Base-by-base conservation (phyloP, 805 yeast genomes). In the Monosporozyma aerobia region DNA sequence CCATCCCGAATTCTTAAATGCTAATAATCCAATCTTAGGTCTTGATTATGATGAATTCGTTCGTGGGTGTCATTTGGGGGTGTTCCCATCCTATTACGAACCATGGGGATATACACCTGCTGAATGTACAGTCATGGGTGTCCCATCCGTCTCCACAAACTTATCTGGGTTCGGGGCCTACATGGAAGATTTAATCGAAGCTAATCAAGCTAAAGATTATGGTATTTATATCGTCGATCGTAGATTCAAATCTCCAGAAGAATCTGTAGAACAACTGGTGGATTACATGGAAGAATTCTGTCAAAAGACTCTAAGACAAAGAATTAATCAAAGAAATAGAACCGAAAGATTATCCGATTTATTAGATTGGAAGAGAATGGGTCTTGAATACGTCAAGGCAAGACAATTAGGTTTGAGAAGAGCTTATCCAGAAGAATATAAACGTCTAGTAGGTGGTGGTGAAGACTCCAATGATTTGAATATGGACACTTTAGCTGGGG, bases 31-130 rank as follows among this genome's bases (percentile, higher is more conserved):
- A 51, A 87, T 92, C 55, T 77, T 92, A 65, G 85, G 96, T 19
- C 74, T 92, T 53, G 99, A 92, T 70, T 92, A 92, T 69, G 99
- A 92, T 68, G 98, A 92, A 69, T 92, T 92, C 69, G 99, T 92
- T 47, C 80, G 99, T 61, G 99, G 99, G 56, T 90, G 97, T 69
- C 98, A 92, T 71, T 75, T 94, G 69, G 99, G 99, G 69, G 96
- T 92, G 48, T 92, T 92, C 83, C 98, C 99, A 50, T 89, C 97
- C 0, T 92, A 92, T 73, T 92, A 92, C 67, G 99, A 92, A 73
- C 99, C 99, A 3, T 92, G 99, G 99, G 99, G 99, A 41, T 92
- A 92, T 70, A 92, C 99, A 2, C 99, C 99, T 3, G 98, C 98
- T 7, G 99, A 92, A 69, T 94, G 99, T 75, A 92, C 99, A 0